phyloP scores from a whole-genome alignment of 352 stramenopile species.

The Nothophytophthora sp. region DNA sequence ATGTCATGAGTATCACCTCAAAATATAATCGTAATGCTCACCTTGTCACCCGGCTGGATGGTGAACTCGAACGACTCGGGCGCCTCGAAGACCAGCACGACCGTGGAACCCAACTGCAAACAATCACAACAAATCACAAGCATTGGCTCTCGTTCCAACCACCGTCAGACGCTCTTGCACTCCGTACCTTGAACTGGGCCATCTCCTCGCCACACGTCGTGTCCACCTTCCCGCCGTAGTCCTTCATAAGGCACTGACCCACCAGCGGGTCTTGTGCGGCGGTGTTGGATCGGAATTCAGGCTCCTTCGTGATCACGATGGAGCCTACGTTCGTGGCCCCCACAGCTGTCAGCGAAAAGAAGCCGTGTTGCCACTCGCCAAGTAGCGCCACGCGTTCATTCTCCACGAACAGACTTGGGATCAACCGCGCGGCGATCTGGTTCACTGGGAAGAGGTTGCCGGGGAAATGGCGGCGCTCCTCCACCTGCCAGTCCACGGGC shows the following conservation, averaged over 20 bases:
- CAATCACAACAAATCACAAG: slow-evolving; percentile 11
- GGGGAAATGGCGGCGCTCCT: slow-evolving; percentile 79
- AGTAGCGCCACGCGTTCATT: slow-evolving; percentile 82
- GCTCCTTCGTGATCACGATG: slow-evolving; percentile 72
- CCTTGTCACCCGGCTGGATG: slow-evolving; percentile 73
- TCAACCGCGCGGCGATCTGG: slow-evolving; percentile 53
- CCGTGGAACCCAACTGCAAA: slow-evolving; percentile 72
- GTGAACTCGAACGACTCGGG: slow-evolving; percentile 77
- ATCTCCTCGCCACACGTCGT: slow-evolving; percentile 66
- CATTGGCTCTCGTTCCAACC: background rate
- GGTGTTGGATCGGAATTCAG: slow-evolving; percentile 66
- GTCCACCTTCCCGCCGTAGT: slow-evolving; percentile 41
- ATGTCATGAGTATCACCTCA: background rate
- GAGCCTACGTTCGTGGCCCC: slow-evolving; percentile 89
- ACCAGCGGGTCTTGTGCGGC: slow-evolving; percentile 52
- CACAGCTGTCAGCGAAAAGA: slow-evolving; percentile 84
- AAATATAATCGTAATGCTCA: slow-evolving; percentile 16
- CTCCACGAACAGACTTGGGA: slow-evolving; percentile 81
- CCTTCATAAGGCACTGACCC: slow-evolving; percentile 54
- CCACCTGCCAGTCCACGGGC: slow-evolving; percentile 72
- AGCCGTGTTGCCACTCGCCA: slow-evolving; percentile 76
- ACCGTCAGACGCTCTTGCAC: background rate
- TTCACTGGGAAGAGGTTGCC: slow-evolving; percentile 86
- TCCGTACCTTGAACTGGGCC: slow-evolving; percentile 78
- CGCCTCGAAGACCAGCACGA: slow-evolving; percentile 87